phyloP scores from a whole-genome alignment of 1,284 basidiomycete species.

The Violaceomyces palustris region DNA sequence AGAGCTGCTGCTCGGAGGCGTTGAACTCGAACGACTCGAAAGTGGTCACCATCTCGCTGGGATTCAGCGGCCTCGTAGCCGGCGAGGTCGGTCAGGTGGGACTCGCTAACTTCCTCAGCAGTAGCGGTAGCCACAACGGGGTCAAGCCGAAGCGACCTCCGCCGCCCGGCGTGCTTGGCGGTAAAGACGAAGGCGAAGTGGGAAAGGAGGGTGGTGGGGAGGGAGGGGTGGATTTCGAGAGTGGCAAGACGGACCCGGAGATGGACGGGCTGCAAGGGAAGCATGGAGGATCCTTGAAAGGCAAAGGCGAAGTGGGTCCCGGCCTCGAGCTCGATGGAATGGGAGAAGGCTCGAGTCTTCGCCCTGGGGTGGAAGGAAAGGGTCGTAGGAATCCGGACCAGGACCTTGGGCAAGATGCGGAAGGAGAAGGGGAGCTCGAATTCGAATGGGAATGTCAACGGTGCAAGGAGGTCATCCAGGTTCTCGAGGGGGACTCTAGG shows the following conservation, averaged over 20 bases:
- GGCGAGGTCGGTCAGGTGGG: conserved; percentile 75
- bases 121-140: conserved; percentile 40
- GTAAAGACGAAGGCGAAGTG: background rate
- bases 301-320: too few relatives aligned
- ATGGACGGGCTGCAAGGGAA: background rate
- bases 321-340: too few relatives aligned
- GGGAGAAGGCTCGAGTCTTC: too few relatives aligned
- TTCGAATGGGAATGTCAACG: too few relatives aligned
- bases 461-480: background rate
- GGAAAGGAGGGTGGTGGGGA: background rate
- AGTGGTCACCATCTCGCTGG: conserved; percentile 70
- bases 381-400: too few relatives aligned
- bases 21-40: conserved; percentile 24
- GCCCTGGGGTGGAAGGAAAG: too few relatives aligned
- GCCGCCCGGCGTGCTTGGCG: too few relatives aligned
- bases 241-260: conserved; percentile 1
- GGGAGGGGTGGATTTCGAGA: background rate
- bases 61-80: conserved; percentile 75
- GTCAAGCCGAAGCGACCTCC: too few relatives aligned
- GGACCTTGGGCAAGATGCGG: too few relatives aligned
- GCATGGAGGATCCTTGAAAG: too few relatives aligned
- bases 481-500: background rate
- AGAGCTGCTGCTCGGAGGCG: conserved; percentile 56
- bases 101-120: conserved; percentile 75
- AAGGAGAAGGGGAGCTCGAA: conserved; percentile 10